A percentile compares a stretch with the other conserved stretches of the same genome.
phyloP scores from a whole-genome alignment of 495 filamentous ascomycete genomes.

The Apiosordaria backusii region DNA sequence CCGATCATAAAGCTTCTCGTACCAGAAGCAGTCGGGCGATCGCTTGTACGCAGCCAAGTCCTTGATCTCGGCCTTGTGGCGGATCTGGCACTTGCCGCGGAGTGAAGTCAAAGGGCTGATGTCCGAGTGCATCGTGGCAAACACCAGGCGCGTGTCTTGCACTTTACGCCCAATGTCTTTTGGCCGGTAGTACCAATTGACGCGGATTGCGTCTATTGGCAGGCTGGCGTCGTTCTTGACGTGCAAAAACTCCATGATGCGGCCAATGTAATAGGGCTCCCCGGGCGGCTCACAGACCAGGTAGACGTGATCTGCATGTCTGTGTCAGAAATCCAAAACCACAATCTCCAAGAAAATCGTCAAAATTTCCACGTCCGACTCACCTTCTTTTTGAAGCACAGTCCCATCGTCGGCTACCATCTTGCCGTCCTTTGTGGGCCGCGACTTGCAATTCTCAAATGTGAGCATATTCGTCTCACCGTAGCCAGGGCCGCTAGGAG shows the following conservation, averaged over 20 bases:
- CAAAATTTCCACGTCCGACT: slow-evolving; percentile 32
- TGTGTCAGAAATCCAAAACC: slow-evolving; percentile 27
- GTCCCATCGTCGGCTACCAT: slow-evolving; percentile 90
- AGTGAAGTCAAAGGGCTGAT: slow-evolving; percentile 87
- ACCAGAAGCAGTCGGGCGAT: slow-evolving; percentile 85
- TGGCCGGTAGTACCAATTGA: slow-evolving; percentile 98
- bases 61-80: slow-evolving; percentile 79
- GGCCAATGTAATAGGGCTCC: slow-evolving; percentile 94
- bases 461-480: slow-evolving; percentile 75
- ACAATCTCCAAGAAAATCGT: slow-evolving; percentile 9
- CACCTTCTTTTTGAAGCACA: slow-evolving; percentile 79
- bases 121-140: slow-evolving; percentile 98
- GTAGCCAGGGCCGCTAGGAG: slow-evolving; percentile 32
- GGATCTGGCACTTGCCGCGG: slow-evolving; percentile 87
- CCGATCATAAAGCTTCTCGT: slow-evolving; percentile 93
- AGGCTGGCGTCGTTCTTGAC: slow-evolving; percentile 65
- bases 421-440: slow-evolving; percentile 66
- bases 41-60: slow-evolving; percentile 82
- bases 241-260: slow-evolving; percentile 97
- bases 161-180: slow-evolving; percentile 91
- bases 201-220: slow-evolving; percentile 79
- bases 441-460: slow-evolving; percentile 68
- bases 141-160: slow-evolving; percentile 82
- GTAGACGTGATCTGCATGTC: slow-evolving; percentile 82
- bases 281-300: slow-evolving; percentile 96